These are phyloP conservation scores for Dendrobium huoshanense DNA, from an alignment of 106 monocot species.

Conservation along the genomic window DNA sequence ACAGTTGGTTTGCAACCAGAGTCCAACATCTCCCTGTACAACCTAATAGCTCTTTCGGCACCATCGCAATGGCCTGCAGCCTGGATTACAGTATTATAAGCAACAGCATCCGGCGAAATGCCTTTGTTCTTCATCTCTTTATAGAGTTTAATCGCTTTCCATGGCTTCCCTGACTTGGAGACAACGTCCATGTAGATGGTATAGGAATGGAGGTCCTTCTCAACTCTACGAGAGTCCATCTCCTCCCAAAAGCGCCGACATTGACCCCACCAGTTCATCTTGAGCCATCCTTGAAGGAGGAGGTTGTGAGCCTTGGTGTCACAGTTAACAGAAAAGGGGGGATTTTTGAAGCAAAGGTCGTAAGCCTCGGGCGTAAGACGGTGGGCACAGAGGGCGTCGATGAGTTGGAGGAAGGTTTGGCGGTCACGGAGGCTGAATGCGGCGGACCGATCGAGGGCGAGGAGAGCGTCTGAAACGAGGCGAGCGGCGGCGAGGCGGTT, in stretches of 20 bases:
- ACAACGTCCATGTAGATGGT: conserved; percentile 74
- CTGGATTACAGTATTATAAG: conserved; percentile 67
- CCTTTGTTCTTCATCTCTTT: conserved; percentile 53
- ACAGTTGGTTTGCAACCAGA: conserved; percentile 51
- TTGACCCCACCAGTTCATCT: conserved; percentile 39
- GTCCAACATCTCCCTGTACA: conserved; percentile 78
- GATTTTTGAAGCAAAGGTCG: conserved; percentile 33
- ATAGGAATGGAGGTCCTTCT: conserved; percentile 76
- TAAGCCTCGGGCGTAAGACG: conserved; percentile 56
- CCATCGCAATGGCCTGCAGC: conserved; percentile 57
- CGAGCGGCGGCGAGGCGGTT: conserved; percentile 68
- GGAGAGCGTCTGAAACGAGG: conserved; percentile 32
- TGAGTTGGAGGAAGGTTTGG: conserved; percentile 43
- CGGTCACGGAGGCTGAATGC: conserved; percentile 26
- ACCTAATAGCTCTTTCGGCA: conserved; percentile 39
- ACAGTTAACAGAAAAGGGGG: conserved; percentile 34
- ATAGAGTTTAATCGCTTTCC: conserved; percentile 57
- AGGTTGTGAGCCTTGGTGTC: conserved; percentile 75
- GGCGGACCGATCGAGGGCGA: conserved; percentile 27
- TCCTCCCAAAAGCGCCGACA: conserved; percentile 62
- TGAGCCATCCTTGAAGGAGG: conserved; percentile 78
- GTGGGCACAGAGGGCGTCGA: conserved; percentile 81
- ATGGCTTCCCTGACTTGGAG: conserved; percentile 73
- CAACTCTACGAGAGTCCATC: conserved; percentile 36
- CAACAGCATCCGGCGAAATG: conserved; percentile 46